Evolutionary conservation across 495 filamentous ascomycete species (phyloP), one percentile per base, ranked within the genome.

Genomic region (Daldinia loculata): DNA sequence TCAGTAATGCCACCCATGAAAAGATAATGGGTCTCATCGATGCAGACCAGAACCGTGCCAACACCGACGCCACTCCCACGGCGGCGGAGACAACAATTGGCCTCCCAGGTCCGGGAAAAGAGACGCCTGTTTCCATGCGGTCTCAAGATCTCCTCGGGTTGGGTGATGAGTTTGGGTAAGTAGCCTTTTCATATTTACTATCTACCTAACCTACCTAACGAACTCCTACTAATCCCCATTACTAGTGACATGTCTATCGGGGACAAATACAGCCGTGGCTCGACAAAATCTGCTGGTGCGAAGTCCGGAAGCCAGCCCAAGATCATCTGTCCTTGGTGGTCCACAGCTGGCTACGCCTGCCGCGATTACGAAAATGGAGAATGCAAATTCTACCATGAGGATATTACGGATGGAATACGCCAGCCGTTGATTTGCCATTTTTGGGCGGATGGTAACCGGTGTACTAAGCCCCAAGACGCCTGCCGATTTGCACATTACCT

Each of bases 241-340:
- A n/a, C 5, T 17, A 66, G 62, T 1, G 36, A 36, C 1, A 5
- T 43, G 2, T 15, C 53, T 5, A 34, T 61, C 3, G 26, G 32
- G 15, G 48, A 61, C 15, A 67, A 34, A 0, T 8, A 19, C 3
- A 4, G 26, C 45, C 50, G 43, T 15, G 32, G 17, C 38, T 36
- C 36, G 30, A 27, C 11, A 7, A 56, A 15, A 36, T 19, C 34
- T 4, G 8, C 38, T 34, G 26, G 11, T 4, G 4, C 53, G 15
- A 43, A 57, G 9, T 19, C 51, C 9, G 38, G 36, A 11, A 32
- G 26, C 17, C 29, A 56, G 22, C 32, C 41, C 26, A 72, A 67
- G 52, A 53, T 72, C 15, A 58, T 72, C 64, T 72, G 69, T 17
- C 69, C 69, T n/a, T 72, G 69, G 69, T 72, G 69, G 69, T 38